Evolutionary conservation across 176 grass and related monocot species (phyloP).

Genomic region (Saccharum spontaneum): DNA sequence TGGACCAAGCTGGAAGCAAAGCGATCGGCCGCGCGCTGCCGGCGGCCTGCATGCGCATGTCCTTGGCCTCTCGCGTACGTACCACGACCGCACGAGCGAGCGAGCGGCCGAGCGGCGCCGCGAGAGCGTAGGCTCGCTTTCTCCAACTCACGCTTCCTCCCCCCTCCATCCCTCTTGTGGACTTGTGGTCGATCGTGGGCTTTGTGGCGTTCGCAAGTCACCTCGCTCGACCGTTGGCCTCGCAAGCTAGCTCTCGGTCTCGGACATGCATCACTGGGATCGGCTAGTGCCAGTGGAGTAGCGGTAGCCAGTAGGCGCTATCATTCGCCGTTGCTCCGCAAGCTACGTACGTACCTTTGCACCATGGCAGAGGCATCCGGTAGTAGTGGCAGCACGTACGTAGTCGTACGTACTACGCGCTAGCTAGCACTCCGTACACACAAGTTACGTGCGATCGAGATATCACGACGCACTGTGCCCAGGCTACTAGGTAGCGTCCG

Average conservation of each 20-base stretch:
- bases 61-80: too few species aligned
- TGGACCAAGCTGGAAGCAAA: constrained; percentile 31
- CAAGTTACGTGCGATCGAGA: not conserved
- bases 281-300: not conserved
- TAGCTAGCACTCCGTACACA: not conserved
- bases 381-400: not conserved
- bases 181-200: not conserved
- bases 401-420: too few species aligned
- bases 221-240: not conserved
- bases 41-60: too few species aligned
- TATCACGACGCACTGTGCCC: not conserved
- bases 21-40: not conserved
- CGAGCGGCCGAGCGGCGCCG: too few species aligned
- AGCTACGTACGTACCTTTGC: constrained; percentile 25
- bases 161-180: not conserved
- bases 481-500: not conserved
- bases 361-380: too few species aligned
- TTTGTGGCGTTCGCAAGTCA: constrained; percentile 42
- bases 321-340: constrained; percentile 27
- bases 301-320: not conserved
- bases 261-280: not conserved
- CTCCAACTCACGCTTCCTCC: constrained; percentile 30
- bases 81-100: too few species aligned
- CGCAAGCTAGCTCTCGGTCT: too few species aligned
- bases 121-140: constrained; percentile 25